Percentiles rank a stretch among this genome's conserved stretches.
Evolutionary conservation across 2,329 filamentous ascomycete genomes (phyloP).

Genomic region (Fusarium sp.): DNA sequence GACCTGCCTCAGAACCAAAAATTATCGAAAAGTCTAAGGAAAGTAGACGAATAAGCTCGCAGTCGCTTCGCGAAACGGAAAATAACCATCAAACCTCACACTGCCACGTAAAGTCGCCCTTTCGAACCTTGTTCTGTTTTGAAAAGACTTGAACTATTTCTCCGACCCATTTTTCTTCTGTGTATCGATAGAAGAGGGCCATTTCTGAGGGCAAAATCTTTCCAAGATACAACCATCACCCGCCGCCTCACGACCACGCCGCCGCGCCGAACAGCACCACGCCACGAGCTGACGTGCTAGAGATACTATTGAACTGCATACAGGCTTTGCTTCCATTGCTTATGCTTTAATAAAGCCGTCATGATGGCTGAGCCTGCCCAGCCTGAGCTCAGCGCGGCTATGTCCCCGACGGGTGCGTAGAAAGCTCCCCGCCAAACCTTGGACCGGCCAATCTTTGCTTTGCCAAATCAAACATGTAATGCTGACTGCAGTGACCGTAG

Average conservation of each 20-base stretch:
- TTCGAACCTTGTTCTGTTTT: constrained; percentile 21
- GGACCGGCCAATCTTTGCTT: constrained; percentile 16
- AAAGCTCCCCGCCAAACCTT: constrained; percentile 26
- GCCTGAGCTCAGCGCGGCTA: constrained; percentile 48
- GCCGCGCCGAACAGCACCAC: constrained; percentile 36
- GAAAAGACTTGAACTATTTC: constrained; percentile 37
- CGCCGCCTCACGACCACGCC: constrained; percentile 37
- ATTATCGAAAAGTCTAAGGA: neutral
- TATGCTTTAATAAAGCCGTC: constrained; percentile 47
- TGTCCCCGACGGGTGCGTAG: constrained; percentile 52
- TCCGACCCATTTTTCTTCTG: constrained; percentile 47
- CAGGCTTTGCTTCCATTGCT: constrained; percentile 19
- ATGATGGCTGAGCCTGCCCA: constrained; percentile 57
- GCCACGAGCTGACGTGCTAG: constrained; percentile 35
- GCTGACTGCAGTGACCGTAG: constrained; percentile 47
- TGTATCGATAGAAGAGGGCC: constrained; percentile 51
- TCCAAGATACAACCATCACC: constrained; percentile 50
- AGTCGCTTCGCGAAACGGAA: neutral
- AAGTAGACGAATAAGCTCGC: neutral
- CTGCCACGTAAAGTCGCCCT: neutral
- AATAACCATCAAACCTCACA: neutral
- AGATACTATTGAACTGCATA: constrained; percentile 22
- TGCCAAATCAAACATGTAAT: constrained; percentile 15
- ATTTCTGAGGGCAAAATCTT: constrained; percentile 52
- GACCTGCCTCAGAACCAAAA: neutral